These are phyloP conservation scores for Cyclotella baltica DNA, from an alignment of 108 stramenopile genomes.

Conservation along the genomic window DNA sequence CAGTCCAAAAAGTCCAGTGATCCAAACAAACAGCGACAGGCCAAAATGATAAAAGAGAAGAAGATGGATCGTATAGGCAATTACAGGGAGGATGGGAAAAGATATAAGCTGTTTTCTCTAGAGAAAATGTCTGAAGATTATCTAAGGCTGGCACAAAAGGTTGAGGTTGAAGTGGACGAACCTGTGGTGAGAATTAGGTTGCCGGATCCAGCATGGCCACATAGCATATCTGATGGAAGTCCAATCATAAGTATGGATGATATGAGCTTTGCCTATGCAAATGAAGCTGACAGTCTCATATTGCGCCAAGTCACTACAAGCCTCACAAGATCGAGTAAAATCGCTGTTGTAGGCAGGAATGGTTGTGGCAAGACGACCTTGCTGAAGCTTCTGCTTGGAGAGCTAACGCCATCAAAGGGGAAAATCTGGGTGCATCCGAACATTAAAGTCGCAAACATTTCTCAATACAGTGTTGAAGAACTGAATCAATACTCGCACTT, in stretches of 20 bases:
- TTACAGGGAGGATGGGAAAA: slow-evolving; percentile 66
- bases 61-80: slow-evolving; percentile 71
- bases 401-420: slow-evolving; percentile 64
- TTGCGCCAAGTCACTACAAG: slow-evolving; percentile 56
- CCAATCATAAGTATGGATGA: neutral
- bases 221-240: neutral
- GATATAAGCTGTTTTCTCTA: slow-evolving; percentile 28
- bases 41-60: slow-evolving; percentile 74
- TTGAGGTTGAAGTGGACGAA: neutral
- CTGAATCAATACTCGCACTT: slow-evolving; percentile 78
- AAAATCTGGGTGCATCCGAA: slow-evolving; percentile 65
- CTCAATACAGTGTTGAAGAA: slow-evolving; percentile 91
- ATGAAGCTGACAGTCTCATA: slow-evolving; percentile 13
- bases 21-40: slow-evolving; percentile 78
- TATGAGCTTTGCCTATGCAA: neutral
- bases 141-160: neutral
- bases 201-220: neutral
- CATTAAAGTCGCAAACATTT: slow-evolving; percentile 78
- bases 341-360: slow-evolving; percentile 90
- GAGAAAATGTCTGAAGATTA: neutral
- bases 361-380: slow-evolving; percentile 90
- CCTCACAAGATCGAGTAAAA: slow-evolving; percentile 72
- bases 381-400: slow-evolving; percentile 80
- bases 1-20: slow-evolving; percentile 61
- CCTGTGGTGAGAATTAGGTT: neutral